These are phyloP conservation scores for Bocquillonia castaneifolia DNA, from an alignment of 441 rosid genomes.

Conservation along the genomic window DNA sequence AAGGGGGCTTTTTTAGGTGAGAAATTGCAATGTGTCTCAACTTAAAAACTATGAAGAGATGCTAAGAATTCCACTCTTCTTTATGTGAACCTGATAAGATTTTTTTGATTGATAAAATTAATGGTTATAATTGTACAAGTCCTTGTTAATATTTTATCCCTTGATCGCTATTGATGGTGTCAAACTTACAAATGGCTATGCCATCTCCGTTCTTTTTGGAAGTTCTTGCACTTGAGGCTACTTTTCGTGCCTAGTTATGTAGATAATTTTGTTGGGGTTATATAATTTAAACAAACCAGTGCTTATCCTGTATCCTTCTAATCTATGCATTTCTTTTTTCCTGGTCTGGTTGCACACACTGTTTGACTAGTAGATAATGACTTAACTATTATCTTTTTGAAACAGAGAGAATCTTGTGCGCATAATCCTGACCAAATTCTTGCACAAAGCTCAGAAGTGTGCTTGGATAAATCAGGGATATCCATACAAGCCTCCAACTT, in stretches of 20 bases:
- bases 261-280: too few relatives aligned
- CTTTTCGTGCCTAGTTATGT: too few relatives aligned
- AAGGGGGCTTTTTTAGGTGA: too few relatives aligned
- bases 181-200: background rate
- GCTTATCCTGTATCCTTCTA: background rate
- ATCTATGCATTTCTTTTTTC: background rate
- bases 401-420: conserved; percentile 31
- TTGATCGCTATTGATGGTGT: background rate
- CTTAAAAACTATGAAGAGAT: conserved; percentile 1
- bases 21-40: background rate
- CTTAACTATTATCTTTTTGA: conserved; percentile 7
- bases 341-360: background rate
- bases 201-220: too few relatives aligned
- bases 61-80: background rate
- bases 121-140: background rate
- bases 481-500: conserved; percentile 24
- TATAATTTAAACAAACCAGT: too few relatives aligned
- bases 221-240: too few relatives aligned
- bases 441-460: conserved; percentile 33
- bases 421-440: conserved; percentile 31
- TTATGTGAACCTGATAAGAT: background rate
- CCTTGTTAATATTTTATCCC: background rate
- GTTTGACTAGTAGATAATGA: conserved; percentile 10
- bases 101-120: background rate
- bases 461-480: conserved; percentile 31